Percentiles rank a stretch among this genome's conserved stretches.
phyloP scores from a whole-genome alignment of 2,329 filamentous ascomycete genomes.

The Phialemonium atrogriseum region DNA sequence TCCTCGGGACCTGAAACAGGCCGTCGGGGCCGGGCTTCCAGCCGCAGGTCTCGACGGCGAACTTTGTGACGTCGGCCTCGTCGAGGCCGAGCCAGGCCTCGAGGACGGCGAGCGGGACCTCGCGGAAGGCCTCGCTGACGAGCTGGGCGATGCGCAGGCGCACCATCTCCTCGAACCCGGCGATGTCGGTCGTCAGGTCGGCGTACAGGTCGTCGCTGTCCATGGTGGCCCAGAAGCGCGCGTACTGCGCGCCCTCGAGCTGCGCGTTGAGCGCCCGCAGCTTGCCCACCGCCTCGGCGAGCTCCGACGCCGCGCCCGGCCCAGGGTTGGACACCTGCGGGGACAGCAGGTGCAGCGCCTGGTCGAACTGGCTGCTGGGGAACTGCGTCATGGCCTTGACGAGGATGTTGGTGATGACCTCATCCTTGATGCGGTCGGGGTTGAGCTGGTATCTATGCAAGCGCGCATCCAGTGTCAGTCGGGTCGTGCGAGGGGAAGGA shows the following conservation, averaged over 20 bases:
- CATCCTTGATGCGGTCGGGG: constrained; percentile 92
- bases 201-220: constrained; percentile 94
- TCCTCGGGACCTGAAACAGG: constrained; percentile 69
- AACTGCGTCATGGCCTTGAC: constrained; percentile 97
- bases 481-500: not conserved
- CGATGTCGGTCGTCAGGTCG: constrained; percentile 88
- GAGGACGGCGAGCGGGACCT: constrained; percentile 59
- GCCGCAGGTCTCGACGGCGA: constrained; percentile 75
- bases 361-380: constrained; percentile 89
- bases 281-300: constrained; percentile 87
- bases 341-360: constrained; percentile 88
- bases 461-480: not conserved
- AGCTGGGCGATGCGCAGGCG: constrained; percentile 83
- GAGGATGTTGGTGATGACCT: constrained; percentile 97
- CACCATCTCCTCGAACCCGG: constrained; percentile 91
- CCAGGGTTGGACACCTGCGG: constrained; percentile 63
- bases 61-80: constrained; percentile 62
- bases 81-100: constrained; percentile 70
- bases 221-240: constrained; percentile 84
- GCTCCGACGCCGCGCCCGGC: constrained; percentile 57
- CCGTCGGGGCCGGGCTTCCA: constrained; percentile 69
- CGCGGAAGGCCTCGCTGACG: constrained; percentile 71
- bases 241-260: constrained; percentile 85
- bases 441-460: constrained; percentile 90
- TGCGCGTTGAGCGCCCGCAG: constrained; percentile 76